A percentile compares a stretch with the other conserved stretches of the same genome.
Evolutionary conservation across 768 basidiomycete species (phyloP).

Genomic region (Cystobasidiopsis lactophilus): DNA sequence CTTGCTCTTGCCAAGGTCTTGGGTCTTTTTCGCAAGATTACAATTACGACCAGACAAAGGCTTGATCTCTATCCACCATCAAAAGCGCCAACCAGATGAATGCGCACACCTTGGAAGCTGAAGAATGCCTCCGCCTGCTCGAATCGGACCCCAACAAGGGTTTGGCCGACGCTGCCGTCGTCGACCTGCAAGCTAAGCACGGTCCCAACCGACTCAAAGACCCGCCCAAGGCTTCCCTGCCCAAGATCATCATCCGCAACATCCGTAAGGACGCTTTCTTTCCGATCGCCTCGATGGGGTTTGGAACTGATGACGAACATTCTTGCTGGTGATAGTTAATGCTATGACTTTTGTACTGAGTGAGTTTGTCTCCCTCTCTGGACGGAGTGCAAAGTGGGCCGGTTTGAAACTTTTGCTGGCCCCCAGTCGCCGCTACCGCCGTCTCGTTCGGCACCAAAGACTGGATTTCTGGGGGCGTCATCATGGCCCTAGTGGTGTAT

Average conservation of each 20-base stretch:
- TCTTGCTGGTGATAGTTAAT: no score
- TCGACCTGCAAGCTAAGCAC: conserved; percentile 1
- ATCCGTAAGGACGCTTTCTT: neutral
- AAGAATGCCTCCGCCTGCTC: conserved; percentile 3
- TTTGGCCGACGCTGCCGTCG: neutral
- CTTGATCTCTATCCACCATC: no score
- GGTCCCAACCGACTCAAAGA: conserved; percentile 12
- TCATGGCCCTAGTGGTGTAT: conserved; percentile 11
- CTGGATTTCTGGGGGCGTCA: conserved; percentile 25
- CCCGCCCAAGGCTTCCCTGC: neutral
- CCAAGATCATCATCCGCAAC: conserved; percentile 1
- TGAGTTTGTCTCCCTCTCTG: conserved; percentile 22
- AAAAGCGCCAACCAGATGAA: no score
- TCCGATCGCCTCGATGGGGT: neutral
- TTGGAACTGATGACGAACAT: neutral
- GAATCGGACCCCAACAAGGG: conserved; percentile 5
- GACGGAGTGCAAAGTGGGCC: neutral
- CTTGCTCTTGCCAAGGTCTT: no score
- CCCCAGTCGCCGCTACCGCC: conserved; percentile 24
- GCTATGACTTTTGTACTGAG: neutral
- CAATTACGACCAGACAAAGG: no score
- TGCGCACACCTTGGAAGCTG: conserved; percentile 9
- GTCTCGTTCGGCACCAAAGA: conserved; percentile 37
- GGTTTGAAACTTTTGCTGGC: neutral
- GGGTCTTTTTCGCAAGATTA: no score